phyloP scores from a whole-genome alignment of 2,329 filamentous ascomycete genomes.

The Stachybotrys chlorohalonatus region DNA sequence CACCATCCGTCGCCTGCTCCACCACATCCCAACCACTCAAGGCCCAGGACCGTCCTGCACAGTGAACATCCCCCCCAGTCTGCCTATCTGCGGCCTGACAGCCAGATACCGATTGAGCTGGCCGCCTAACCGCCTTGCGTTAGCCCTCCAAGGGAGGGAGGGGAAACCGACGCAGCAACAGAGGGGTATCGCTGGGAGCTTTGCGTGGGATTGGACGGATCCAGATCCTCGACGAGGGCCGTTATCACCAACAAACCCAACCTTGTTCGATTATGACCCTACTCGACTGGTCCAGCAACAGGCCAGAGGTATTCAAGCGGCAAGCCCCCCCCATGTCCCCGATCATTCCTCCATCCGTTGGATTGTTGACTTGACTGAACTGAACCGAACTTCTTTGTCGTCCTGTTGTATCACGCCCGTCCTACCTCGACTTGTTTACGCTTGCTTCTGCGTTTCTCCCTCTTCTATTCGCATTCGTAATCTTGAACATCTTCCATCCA shows the following conservation, averaged over 20 bases:
- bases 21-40: not conserved
- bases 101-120: not conserved
- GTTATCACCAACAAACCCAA: not conserved
- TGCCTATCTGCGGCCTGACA: not conserved
- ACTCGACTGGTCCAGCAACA: not conserved
- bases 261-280: not conserved
- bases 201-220: not conserved
- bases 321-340: not conserved
- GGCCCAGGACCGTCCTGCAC: not conserved
- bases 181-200: not conserved
- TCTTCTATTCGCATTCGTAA: not conserved
- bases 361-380: not conserved
- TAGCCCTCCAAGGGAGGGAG: not conserved
- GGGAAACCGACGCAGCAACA: not conserved
- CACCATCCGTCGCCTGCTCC: not conserved
- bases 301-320: not conserved
- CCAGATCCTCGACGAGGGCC: not conserved
- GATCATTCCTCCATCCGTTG: not conserved
- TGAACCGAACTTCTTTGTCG: not conserved
- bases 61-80: not conserved
- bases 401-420: not conserved
- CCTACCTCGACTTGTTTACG: not conserved
- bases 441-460: not conserved
- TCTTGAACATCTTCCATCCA: not conserved
- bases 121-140: not conserved